Evolutionary conservation across 1,139 yeast genomes (phyloP), one percentile per base, ranked within the genome.

Genomic region (Pichia norvegensis): DNA sequence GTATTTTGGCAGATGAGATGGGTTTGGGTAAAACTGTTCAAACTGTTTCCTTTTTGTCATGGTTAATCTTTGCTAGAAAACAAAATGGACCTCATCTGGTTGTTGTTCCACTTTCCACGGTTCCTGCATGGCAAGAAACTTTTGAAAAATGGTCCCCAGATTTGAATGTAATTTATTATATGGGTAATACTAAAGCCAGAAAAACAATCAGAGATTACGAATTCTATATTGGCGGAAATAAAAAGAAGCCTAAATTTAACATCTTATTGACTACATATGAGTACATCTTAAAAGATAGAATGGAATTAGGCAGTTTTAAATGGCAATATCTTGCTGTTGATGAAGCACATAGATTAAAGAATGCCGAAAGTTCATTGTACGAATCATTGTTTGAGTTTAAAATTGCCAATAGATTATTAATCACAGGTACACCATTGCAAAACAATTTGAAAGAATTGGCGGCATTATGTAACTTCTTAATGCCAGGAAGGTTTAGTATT

Each of bases 91-190:
- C 99, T 2, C 97, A 92, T 66, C 65, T 90, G 41, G 90, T 90
- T 25, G 98, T 94, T 35, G 99, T 94, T 11, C 99, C 99, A 0
- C 70, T 94, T 52, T 86, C 96, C 1, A 94, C 99, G 0, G 80
- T 94, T 47, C 97, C 97, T 1, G 95, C 98, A 0, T 94, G 99
- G 99, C 97, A 92, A 67, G 98, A 94, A 61, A 94, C 98, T 2
- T 85, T 94, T 65, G 98, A 92, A 59, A 78, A 82, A 60, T 94
- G 99, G 99, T 79, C 98, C 0, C 97, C 98, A 2, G 98, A 90
- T 63, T 73, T 94, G 49, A 92, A 94, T 63, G 86, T 92, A 65
- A 79, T 92, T 52, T 87, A 87, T 58, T 92, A 92, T 61, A 74
- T 90, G 70, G 99, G 99, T 44, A 94, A 94, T 62, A 81, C 94